A percentile compares a stretch with the other conserved stretches of the same genome.
phyloP scores from a whole-genome alignment of 352 stramenopile genomes.

The Phytophthora brassicae region DNA sequence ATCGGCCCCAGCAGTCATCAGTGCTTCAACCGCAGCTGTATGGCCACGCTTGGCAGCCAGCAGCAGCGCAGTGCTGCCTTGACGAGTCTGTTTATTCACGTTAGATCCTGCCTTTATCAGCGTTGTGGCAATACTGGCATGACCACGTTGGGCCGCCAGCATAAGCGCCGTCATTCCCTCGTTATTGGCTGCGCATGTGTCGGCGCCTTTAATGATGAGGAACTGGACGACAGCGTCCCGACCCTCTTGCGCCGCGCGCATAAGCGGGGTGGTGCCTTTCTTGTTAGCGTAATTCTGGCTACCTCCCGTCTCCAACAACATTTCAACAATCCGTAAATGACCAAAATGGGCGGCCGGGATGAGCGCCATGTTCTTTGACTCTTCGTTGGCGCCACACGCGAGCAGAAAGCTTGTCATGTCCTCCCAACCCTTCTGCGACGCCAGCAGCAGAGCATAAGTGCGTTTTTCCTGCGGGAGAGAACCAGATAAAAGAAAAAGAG shows the following conservation, averaged over 20 bases:
- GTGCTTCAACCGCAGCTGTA: conserved; percentile 69
- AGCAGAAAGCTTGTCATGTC: conserved; percentile 75
- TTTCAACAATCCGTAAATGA: conserved; percentile 68
- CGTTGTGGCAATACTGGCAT: conserved; percentile 79
- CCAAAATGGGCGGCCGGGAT: conserved; percentile 86
- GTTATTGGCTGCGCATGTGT: conserved; percentile 81
- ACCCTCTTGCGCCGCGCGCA: conserved; percentile 86
- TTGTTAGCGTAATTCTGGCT: conserved; percentile 87
- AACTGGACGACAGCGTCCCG: conserved; percentile 77
- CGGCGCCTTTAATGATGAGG: conserved; percentile 66
- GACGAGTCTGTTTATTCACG: conserved; percentile 88
- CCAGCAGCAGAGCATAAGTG: conserved; percentile 78
- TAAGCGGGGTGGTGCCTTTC: conserved; percentile 86
- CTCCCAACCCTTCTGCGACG: conserved; percentile 78
- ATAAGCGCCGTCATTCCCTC: conserved; percentile 90
- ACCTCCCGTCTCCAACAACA: conserved; percentile 69
- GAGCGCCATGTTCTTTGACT: conserved; percentile 86
- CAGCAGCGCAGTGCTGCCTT: conserved; percentile 85
- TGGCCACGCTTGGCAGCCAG: conserved; percentile 83
- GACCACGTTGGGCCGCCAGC: conserved; percentile 80
- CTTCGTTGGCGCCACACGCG: conserved; percentile 62
- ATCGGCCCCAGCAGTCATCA: conserved; percentile 80
- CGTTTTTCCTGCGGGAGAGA: conserved; percentile 65
- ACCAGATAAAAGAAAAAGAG: neutral
- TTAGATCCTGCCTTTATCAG: conserved; percentile 81